Base-by-base conservation (phyloP, 2,329 filamentous ascomycete species). In the Colletotrichum euphorbiae region DNA sequence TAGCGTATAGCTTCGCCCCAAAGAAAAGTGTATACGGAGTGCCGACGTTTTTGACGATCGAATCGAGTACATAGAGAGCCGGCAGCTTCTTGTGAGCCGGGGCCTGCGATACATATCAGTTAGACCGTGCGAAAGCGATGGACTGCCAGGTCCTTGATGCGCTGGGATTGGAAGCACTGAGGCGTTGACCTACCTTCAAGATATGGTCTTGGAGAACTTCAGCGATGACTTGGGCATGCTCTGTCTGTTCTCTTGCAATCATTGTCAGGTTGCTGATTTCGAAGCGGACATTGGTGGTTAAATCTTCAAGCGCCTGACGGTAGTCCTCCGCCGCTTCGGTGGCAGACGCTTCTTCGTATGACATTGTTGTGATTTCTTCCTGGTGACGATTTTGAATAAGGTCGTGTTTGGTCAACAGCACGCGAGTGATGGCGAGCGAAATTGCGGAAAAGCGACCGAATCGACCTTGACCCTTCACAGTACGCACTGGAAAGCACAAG, bases 251-350 rank as follows among this genome's bases (percentile, higher is more conserved):
- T 80, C 97, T 93, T 69, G 96, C 96, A 81, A 99, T 98, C 79
- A 97, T 90, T 70, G 96, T 99, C 81, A 99, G 82, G 81, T 97
- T 98, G 85, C 92, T 95, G 80, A 99, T 99, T 81, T 98, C 95
- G 80, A 93, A 93, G 77, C 94, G 91, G 81, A 93, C 93, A 82
- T 98, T 98, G 77, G 90, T 88, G 72, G 92, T 93, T 75, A 99
- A 86, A 80, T 98, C 95, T 82, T 97, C 93, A 77, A 99, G 85
- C 62, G 94, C 96, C 77, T 93, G 92, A 78, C 92, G 93, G 83
- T 97, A 99, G 82, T 98, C 96, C 80, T 95, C 92, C 71, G 94
- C 94, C 74, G 99, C 93, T 81, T 97, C 94, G 78, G 93, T 93
- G 71, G 92, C 82, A 73, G 81, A 80, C 73, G 82, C 80, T 72